Conservation (phyloP, 2,329 filamentous ascomycete genomes). For the Ploettnerulaceae sp. region DNA sequence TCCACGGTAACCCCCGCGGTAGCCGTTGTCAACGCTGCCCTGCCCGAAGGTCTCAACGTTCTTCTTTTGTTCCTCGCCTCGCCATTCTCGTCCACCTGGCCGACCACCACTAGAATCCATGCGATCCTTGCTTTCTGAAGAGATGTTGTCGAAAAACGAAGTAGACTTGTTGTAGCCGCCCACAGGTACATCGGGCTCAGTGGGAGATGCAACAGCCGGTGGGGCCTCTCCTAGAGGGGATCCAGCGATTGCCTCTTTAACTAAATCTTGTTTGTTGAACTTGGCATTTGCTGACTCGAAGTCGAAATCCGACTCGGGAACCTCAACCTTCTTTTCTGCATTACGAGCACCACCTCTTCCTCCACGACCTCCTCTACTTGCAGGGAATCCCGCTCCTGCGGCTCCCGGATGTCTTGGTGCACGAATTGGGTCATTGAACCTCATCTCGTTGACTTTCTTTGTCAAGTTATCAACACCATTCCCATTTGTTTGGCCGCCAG, state of each 20-base stretch:
- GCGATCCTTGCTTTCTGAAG: slow-evolving; percentile 85
- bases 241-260: slow-evolving; percentile 84
- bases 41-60: slow-evolving; percentile 98
- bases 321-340: slow-evolving; percentile 67
- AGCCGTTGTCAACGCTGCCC: slow-evolving; percentile 82
- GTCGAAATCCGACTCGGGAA: slow-evolving; percentile 87
- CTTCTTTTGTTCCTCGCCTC: slow-evolving; percentile 86
- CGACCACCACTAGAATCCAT: slow-evolving; percentile 64
- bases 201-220: slow-evolving; percentile 37
- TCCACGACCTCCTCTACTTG: slow-evolving; percentile 40
- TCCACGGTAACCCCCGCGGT: slow-evolving; percentile 67
- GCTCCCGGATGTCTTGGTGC: slow-evolving; percentile 44
- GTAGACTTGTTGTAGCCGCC: slow-evolving; percentile 77
- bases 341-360: slow-evolving; percentile 37
- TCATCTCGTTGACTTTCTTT: slow-evolving; percentile 73
- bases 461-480: slow-evolving; percentile 64
- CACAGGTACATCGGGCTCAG: slow-evolving; percentile 42
- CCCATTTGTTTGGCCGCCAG: slow-evolving; percentile 32
- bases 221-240: slow-evolving; percentile 56
- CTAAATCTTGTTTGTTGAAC: slow-evolving; percentile 79
- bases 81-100: slow-evolving; percentile 80
- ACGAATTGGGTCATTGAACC: slow-evolving; percentile 53
- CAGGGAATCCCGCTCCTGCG: slow-evolving; percentile 35
- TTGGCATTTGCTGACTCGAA: slow-evolving; percentile 83
- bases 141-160: slow-evolving; percentile 98